Conservation (phyloP, 441 rosid genomes). For the Breynia disticha region DNA sequence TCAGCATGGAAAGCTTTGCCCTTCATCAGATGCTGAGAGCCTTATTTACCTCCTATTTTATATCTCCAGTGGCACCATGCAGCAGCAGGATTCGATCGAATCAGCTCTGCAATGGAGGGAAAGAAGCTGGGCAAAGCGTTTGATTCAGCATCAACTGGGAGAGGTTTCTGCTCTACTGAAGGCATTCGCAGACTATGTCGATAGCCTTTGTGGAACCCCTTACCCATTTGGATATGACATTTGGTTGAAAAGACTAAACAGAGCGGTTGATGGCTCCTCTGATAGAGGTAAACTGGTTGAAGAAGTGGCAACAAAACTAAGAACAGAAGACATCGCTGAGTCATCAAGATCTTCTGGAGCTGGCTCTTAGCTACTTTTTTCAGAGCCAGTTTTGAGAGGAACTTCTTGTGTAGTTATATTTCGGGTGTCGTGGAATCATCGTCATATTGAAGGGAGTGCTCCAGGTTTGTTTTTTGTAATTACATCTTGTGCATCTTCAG, state of each 20-base stretch:
- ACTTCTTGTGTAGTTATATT: constrained; percentile 3
- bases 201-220: constrained; percentile 61
- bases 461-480: too few relatives aligned
- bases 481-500: too few relatives aligned
- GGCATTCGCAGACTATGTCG: constrained; percentile 66
- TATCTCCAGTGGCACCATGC: constrained; percentile 38
- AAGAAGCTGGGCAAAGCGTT: constrained; percentile 44
- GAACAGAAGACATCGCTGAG: constrained; percentile 33
- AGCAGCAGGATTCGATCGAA: constrained; percentile 51
- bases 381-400: constrained; percentile 1
- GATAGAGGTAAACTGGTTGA: constrained; percentile 48
- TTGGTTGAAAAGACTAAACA: constrained; percentile 46
- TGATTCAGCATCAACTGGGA: constrained; percentile 50
- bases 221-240: constrained; percentile 54
- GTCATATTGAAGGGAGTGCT: not conserved
- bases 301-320: constrained; percentile 22
- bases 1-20: constrained; percentile 56
- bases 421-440: too few relatives aligned
- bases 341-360: constrained; percentile 27
- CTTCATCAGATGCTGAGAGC: constrained; percentile 60
- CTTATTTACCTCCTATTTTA: constrained; percentile 45
- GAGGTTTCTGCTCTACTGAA: constrained; percentile 48
- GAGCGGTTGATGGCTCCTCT: constrained; percentile 35
- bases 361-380: constrained; percentile 13
- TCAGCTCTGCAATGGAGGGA: constrained; percentile 65